Evolutionary conservation across 2,329 filamentous ascomycete species (phyloP).

Genomic region (Thermothelomyces thermophilus): DNA sequence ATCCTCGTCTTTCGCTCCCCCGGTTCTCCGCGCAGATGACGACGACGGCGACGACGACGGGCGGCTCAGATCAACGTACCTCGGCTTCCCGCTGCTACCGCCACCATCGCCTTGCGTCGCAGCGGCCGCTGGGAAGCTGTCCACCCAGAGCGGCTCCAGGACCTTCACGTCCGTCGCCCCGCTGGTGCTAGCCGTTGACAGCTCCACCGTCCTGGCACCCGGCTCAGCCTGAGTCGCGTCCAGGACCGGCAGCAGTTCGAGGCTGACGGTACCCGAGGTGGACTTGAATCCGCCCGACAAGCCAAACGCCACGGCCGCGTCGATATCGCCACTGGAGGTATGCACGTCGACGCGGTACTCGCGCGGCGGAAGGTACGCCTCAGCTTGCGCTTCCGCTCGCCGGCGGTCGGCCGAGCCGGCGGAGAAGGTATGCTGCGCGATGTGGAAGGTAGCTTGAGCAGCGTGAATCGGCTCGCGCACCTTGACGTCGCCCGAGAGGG

Average conservation of each 20-base stretch:
- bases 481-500: constrained; percentile 39
- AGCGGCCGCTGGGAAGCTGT: background rate
- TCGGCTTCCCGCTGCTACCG: background rate
- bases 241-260: constrained; percentile 41
- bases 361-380: constrained; percentile 34
- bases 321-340: constrained; percentile 41
- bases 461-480: constrained; percentile 37
- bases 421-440: constrained; percentile 5
- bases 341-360: constrained; percentile 41
- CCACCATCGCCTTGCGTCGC: background rate
- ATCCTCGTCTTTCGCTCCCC: background rate
- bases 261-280: constrained; percentile 35
- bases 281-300: constrained; percentile 32
- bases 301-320: constrained; percentile 36
- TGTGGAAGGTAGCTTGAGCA: constrained; percentile 12
- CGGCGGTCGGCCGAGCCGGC: background rate
- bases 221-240: constrained; percentile 8
- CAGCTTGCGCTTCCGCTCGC: background rate
- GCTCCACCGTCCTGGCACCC: background rate
- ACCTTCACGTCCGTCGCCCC: constrained; percentile 36
- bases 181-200: constrained; percentile 40
- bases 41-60: background rate
- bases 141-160: constrained; percentile 40
- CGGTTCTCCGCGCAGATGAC: background rate
- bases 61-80: background rate